Evolutionary conservation across 805 yeast genomes (phyloP).

Genomic region (Tetrapisispora taiwanensis): DNA sequence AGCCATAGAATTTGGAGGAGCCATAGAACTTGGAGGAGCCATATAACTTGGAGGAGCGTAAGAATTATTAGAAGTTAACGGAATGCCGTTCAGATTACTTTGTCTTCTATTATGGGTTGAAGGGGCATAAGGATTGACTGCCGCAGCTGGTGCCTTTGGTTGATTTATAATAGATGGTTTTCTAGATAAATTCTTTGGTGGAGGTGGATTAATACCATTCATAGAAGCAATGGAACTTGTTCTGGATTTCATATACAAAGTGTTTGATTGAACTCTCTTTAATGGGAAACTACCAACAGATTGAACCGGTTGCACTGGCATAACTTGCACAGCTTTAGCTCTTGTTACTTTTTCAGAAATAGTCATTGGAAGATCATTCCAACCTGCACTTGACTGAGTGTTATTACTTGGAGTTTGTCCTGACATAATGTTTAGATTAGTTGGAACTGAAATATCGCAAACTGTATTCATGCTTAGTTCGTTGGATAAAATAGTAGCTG

Average conservation of each 20-base stretch:
- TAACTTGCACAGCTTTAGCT: constrained; percentile 32
- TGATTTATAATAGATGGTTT: constrained; percentile 10
- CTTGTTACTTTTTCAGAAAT: constrained; percentile 23
- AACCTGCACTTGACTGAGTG: constrained; percentile 29
- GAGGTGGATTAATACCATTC: constrained; percentile 7
- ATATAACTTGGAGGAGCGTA: constrained; percentile 7
- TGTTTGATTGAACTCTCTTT: constrained; percentile 6
- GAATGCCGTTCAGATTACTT: background rate
- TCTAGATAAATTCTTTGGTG: constrained; percentile 24
- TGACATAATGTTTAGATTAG: constrained; percentile 12
- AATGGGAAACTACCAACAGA: background rate
- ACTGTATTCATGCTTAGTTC: constrained; percentile 7
- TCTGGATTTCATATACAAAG: constrained; percentile 2
- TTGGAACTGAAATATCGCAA: constrained; percentile 3
- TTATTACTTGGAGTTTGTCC: constrained; percentile 29
- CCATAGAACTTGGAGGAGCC: background rate
- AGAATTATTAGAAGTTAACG: constrained; percentile 5
- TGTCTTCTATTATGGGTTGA: constrained; percentile 1
- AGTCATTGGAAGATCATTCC: constrained; percentile 29
- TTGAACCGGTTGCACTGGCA: constrained; percentile 12
- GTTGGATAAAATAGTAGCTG: constrained; percentile 12
- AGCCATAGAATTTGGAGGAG: too few relatives aligned
- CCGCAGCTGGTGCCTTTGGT: background rate
- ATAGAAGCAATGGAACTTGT: constrained; percentile 3
- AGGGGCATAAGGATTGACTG: constrained; percentile 8